Conservation (phyloP, 2,329 filamentous ascomycete species). For the Paecilomyces niveus region DNA sequence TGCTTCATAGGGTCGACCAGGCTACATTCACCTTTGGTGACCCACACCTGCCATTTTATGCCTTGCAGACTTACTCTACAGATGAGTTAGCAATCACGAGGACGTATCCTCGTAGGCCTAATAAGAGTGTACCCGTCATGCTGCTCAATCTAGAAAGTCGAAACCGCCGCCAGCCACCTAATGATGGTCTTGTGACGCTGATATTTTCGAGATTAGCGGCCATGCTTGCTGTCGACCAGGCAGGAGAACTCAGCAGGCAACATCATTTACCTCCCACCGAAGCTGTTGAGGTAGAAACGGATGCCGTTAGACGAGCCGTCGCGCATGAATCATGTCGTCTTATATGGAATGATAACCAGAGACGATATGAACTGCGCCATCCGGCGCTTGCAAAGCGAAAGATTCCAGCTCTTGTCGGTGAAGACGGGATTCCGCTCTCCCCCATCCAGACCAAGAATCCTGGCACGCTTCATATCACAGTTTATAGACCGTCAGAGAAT, state of each 20-base stretch:
- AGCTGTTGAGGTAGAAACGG: constrained; percentile 34
- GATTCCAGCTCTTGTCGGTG: constrained; percentile 24
- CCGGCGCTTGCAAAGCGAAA: constrained; percentile 30
- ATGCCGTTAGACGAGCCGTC: constrained; percentile 38
- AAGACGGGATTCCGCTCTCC: constrained; percentile 26
- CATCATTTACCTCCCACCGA: constrained; percentile 34
- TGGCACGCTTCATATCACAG: constrained; percentile 35
- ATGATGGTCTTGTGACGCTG: constrained; percentile 37
- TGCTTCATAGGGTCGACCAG: constrained; percentile 25
- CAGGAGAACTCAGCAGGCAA: constrained; percentile 30
- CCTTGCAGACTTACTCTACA: constrained; percentile 34
- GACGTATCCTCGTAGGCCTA: constrained; percentile 32
- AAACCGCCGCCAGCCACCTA: constrained; percentile 28
- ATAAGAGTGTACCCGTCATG: constrained; percentile 37
- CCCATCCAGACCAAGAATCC: constrained; percentile 22
- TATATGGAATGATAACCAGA: constrained; percentile 34
- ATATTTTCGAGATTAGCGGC: constrained; percentile 44
- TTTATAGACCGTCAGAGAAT: constrained; percentile 26
- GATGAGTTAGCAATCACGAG: constrained; percentile 37
- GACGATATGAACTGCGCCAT: constrained; percentile 41
- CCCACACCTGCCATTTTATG: constrained; percentile 37
- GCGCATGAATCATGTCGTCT: constrained; percentile 41
- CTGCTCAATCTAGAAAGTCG: constrained; percentile 34
- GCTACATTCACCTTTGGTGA: constrained; percentile 39
- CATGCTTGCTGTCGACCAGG: constrained; percentile 43